Conservation (phyloP, 495 filamentous ascomycete genomes). For the Penicillium cosmopolitanum region DNA sequence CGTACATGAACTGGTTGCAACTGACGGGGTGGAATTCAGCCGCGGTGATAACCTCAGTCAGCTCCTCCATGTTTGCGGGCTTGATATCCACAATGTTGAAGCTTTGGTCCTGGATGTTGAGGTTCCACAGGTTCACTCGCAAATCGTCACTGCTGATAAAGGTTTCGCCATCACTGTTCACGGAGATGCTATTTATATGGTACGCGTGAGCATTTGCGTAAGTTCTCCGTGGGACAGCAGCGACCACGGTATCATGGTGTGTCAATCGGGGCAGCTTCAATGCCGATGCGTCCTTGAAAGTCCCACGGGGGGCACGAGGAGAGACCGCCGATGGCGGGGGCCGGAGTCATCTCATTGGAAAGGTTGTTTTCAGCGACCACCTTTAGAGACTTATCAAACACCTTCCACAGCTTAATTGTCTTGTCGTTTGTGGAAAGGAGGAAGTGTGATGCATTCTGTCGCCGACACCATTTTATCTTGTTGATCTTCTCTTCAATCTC, state of each 20-base stretch:
- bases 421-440: conserved; percentile 99
- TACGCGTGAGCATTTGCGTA: conserved; percentile 99
- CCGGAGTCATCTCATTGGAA: conserved; percentile 89
- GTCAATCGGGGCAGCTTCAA: conserved; percentile 94
- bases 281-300: conserved; percentile 79
- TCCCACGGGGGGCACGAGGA: conserved; percentile 68
- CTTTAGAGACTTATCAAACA: conserved; percentile 98
- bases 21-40: conserved; percentile 96
- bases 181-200: conserved; percentile 99
- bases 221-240: conserved; percentile 90
- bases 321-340: conserved; percentile 72
- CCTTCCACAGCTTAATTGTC: conserved; percentile 99
- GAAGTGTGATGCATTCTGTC: conserved; percentile 98
- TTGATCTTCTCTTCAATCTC: conserved; percentile 99
- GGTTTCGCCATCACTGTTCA: conserved; percentile 98
- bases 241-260: conserved; percentile 98
- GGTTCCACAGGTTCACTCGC: conserved; percentile 97
- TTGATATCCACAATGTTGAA: conserved; percentile 99
- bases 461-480: conserved; percentile 99
- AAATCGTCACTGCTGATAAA: conserved; percentile 99
- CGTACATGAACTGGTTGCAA: conserved; percentile 99
- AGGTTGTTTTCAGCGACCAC: conserved; percentile 99
- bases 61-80: conserved; percentile 98
- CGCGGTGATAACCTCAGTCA: conserved; percentile 97
- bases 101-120: conserved; percentile 99